A percentile compares a stretch with the other conserved stretches of the same genome.
Evolutionary conservation across 495 filamentous ascomycete genomes (phyloP).

Genomic region (Hypoxylon crocopeplum): DNA sequence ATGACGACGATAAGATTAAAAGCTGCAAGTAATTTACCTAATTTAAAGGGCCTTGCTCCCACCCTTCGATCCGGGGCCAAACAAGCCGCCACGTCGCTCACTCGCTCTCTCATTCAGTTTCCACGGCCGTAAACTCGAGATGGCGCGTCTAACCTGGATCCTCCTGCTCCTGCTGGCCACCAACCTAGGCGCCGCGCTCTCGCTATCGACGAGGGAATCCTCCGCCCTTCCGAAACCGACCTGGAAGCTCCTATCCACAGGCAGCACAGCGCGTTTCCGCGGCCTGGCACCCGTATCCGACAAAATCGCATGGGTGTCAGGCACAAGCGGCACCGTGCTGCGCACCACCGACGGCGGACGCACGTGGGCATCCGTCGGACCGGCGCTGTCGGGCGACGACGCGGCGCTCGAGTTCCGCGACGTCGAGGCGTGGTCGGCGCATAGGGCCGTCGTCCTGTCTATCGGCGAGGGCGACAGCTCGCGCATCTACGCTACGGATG

Average conservation of each 20-base stretch:
- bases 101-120: not conserved
- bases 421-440: constrained; percentile 37
- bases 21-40: not conserved
- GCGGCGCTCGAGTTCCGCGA: constrained; percentile 33
- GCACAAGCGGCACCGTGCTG: constrained; percentile 26
- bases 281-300: constrained; percentile 26
- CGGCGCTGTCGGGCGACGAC: constrained; percentile 2
- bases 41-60: not conserved
- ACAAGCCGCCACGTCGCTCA: not conserved
- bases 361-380: constrained; percentile 32
- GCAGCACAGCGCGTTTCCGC: constrained; percentile 24
- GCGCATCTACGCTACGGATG: constrained; percentile 28
- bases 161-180: constrained; percentile 3
- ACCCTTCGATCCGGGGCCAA: not conserved
- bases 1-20: constrained; percentile 8
- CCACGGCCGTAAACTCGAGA: not conserved
- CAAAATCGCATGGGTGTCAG: constrained; percentile 25
- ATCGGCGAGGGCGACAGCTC: constrained; percentile 66
- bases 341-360: constrained; percentile 23
- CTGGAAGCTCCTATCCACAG: constrained; percentile 18
- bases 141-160: constrained; percentile 13
- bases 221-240: constrained; percentile 1
- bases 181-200: not conserved
- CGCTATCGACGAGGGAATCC: not conserved
- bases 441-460: constrained; percentile 33